phyloP scores from a whole-genome alignment of 257 asterid genomes.

The Handroanthus guayacan region DNA sequence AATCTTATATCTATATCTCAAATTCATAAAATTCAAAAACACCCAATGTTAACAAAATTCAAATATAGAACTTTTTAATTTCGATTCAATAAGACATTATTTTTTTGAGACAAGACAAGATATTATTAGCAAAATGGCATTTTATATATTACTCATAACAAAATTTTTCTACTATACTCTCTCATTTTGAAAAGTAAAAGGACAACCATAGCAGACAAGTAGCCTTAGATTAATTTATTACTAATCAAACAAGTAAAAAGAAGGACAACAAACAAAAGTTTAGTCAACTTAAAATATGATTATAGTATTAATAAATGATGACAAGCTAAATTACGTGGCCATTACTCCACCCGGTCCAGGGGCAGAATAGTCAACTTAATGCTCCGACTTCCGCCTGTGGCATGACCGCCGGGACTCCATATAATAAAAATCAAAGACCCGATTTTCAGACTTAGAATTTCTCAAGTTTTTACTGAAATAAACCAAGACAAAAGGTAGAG shows the following conservation, averaged over 20 bases:
- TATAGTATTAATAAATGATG: background rate
- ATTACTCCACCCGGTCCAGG: background rate
- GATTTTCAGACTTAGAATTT: background rate
- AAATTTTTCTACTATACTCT: no score
- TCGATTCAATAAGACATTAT: no score
- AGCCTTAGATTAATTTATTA: background rate
- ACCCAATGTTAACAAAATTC: no score
- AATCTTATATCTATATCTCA: no score
- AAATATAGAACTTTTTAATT: no score
- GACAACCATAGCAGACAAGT: background rate
- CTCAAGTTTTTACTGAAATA: background rate
- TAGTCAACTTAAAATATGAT: slow-evolving; percentile 22
- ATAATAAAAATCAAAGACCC: background rate
- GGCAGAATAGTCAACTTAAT: slow-evolving; percentile 24
- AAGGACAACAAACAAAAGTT: background rate
- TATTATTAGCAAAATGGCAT: no score
- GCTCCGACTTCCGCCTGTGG: slow-evolving; percentile 11
- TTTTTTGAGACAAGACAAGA: no score
- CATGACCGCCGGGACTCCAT: background rate
- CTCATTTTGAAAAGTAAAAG: background rate
- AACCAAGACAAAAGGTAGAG: background rate
- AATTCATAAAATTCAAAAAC: no score
- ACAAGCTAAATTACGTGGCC: background rate
- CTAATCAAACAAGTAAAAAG: background rate
- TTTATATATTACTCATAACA: no score